Conservation (phyloP, 164 flowering plant species). For the Santalum album region DNA sequence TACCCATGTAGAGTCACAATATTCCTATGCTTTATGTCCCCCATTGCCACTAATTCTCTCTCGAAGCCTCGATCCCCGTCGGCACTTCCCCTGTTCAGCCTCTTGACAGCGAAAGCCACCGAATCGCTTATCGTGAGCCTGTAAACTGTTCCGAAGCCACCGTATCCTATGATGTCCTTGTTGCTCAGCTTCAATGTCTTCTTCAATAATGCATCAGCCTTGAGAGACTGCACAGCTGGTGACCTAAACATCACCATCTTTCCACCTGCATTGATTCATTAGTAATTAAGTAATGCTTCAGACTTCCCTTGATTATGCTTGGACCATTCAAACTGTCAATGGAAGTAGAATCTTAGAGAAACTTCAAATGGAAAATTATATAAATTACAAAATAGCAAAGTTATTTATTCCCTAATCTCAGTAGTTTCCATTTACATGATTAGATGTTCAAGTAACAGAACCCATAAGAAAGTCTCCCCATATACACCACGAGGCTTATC, state of each 20-base stretch:
- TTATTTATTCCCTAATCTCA: no score
- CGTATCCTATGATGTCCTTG: constrained; percentile 80
- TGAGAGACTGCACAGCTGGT: constrained; percentile 40
- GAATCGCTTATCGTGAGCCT: constrained; percentile 43
- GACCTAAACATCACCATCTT: constrained; percentile 84
- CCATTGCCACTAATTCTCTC: constrained; percentile 90
- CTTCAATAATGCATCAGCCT: constrained; percentile 51
- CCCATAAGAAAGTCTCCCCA: background rate
- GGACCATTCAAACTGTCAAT: no score
- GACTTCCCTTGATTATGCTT: background rate
- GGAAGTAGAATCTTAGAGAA: no score
- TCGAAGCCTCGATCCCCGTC: constrained; percentile 78
- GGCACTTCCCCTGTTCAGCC: constrained; percentile 49
- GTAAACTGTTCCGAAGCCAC: constrained; percentile 85
- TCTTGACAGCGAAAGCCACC: constrained; percentile 72
- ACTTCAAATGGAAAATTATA: no score
- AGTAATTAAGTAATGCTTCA: background rate
- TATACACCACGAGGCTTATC: background rate
- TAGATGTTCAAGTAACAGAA: background rate
- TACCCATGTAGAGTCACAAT: constrained; percentile 86
- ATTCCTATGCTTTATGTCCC: constrained; percentile 87
- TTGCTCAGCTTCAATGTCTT: constrained; percentile 61
- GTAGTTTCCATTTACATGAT: no score
- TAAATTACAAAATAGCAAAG: no score
- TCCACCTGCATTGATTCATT: constrained; percentile 45